Percentiles rank a stretch among this genome's conserved stretches.
Conservation (phyloP, 2,329 filamentous ascomycete genomes). For the Byssothecium circinans region DNA sequence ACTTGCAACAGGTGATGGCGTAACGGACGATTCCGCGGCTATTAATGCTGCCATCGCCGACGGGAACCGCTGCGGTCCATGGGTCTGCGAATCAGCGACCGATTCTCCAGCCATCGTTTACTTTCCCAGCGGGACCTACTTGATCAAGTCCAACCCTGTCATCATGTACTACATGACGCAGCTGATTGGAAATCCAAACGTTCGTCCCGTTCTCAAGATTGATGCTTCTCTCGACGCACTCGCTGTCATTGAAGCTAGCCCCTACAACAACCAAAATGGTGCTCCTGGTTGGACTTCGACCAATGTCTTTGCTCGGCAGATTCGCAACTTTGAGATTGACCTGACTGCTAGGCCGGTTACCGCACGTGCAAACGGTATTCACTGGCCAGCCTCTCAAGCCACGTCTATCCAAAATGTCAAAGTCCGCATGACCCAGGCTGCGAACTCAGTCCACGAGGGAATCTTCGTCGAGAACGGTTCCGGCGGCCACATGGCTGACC, state of each 20-base stretch:
- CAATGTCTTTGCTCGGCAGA: constrained; percentile 66
- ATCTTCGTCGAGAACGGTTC: constrained; percentile 52
- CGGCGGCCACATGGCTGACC: constrained; percentile 51
- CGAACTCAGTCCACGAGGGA: constrained; percentile 52
- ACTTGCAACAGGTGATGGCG: constrained; percentile 36
- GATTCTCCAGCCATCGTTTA: constrained; percentile 60
- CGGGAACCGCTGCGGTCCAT: constrained; percentile 49
- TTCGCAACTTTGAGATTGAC: constrained; percentile 67
- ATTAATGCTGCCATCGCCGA: constrained; percentile 54
- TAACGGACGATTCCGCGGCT: constrained; percentile 55
- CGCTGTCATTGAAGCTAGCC: constrained; percentile 63
- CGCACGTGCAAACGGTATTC: constrained; percentile 51
- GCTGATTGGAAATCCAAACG: constrained; percentile 62
- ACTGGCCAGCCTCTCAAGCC: constrained; percentile 52
- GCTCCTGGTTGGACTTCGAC: constrained; percentile 53
- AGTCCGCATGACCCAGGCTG: constrained; percentile 44
- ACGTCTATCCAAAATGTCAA: constrained; percentile 52
- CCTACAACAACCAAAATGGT: constrained; percentile 42
- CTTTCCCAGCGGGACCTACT: constrained; percentile 15
- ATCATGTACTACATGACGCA: constrained; percentile 67
- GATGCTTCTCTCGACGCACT: constrained; percentile 56
- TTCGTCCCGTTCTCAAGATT: constrained; percentile 59
- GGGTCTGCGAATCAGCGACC: constrained; percentile 50
- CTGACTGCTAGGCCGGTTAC: constrained; percentile 53
- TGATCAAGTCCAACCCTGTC: constrained; percentile 47